Percentiles rank a stretch among this genome's conserved stretches.
Evolutionary conservation across 225 moss, liverwort and hornwort genomes (phyloP).

Genomic region (Physcomitrellopsis africana): DNA sequence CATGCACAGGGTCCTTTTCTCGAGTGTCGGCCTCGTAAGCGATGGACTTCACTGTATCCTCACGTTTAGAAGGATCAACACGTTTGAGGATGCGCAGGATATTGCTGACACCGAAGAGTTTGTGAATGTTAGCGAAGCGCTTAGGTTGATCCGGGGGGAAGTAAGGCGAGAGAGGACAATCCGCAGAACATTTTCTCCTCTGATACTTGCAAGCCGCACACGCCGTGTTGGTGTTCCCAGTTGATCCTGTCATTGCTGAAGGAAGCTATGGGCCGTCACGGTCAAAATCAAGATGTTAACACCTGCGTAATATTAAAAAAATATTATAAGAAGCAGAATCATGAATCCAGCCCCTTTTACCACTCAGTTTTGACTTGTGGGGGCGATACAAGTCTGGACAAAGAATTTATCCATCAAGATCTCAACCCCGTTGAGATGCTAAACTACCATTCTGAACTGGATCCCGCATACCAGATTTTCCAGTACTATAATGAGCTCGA

Average conservation of each 20-base stretch:
- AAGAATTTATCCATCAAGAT: too few species aligned
- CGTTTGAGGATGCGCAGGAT: conserved; percentile 66
- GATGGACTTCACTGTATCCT: conserved; percentile 64
- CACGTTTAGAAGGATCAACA: conserved; percentile 53
- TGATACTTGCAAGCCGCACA: conserved; percentile 78
- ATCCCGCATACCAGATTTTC: too few species aligned
- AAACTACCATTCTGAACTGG: too few species aligned
- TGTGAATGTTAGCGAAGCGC: conserved; percentile 69
- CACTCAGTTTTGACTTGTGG: too few species aligned
- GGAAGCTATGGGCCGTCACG: neutral
- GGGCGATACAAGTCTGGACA: too few species aligned
- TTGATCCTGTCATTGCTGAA: conserved; percentile 31
- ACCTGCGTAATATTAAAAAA: too few species aligned
- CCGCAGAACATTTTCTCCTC: conserved; percentile 63
- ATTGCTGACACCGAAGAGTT: conserved; percentile 64
- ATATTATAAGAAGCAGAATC: too few species aligned
- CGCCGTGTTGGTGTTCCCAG: conserved; percentile 41
- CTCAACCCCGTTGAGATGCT: too few species aligned
- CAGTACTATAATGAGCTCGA: too few species aligned
- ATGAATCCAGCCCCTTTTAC: too few species aligned
- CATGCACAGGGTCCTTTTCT: conserved; percentile 71
- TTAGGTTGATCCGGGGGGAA: conserved; percentile 72
- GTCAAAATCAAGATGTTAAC: neutral
- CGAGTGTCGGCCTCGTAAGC: conserved; percentile 73
- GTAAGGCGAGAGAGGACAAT: conserved; percentile 67